Conservation (phyloP, 2,329 filamentous ascomycete species). For the Akanthomyces muscarius region DNA sequence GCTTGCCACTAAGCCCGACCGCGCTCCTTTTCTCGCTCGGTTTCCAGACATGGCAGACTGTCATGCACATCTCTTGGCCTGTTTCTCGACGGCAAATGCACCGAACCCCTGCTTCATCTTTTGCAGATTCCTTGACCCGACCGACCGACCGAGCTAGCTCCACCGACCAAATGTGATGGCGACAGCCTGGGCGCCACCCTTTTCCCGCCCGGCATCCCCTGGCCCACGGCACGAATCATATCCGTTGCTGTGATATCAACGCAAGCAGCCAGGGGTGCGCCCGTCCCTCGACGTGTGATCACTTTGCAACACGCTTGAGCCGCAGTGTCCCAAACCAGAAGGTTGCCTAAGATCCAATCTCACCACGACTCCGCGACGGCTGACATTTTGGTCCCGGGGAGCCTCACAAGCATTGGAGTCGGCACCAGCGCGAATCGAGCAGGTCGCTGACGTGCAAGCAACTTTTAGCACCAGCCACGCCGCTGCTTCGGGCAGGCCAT, state of each 20-base stretch:
- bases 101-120: not conserved
- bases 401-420: not conserved
- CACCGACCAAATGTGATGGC: not conserved
- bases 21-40: not conserved
- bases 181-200: not conserved
- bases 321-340: not conserved
- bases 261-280: not conserved
- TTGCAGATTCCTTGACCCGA: not conserved
- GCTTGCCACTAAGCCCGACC: not conserved
- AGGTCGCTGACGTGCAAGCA: conserved; percentile 10
- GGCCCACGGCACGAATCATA: not conserved
- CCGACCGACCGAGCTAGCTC: not conserved
- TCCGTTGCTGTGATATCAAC: not conserved
- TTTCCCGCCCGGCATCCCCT: not conserved
- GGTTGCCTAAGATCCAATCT: conserved; percentile 9
- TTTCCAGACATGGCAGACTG: not conserved
- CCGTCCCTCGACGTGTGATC: not conserved
- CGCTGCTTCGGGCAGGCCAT: not conserved
- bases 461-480: not conserved
- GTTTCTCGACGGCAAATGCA: not conserved
- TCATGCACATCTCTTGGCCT: not conserved
- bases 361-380: not conserved
- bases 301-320: not conserved
- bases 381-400: not conserved
- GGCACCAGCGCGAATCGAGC: conserved; percentile 7